These are phyloP conservation scores for Saccharomycopsis sp. DNA, from an alignment of 805 yeast genomes.

Conservation along the genomic window DNA sequence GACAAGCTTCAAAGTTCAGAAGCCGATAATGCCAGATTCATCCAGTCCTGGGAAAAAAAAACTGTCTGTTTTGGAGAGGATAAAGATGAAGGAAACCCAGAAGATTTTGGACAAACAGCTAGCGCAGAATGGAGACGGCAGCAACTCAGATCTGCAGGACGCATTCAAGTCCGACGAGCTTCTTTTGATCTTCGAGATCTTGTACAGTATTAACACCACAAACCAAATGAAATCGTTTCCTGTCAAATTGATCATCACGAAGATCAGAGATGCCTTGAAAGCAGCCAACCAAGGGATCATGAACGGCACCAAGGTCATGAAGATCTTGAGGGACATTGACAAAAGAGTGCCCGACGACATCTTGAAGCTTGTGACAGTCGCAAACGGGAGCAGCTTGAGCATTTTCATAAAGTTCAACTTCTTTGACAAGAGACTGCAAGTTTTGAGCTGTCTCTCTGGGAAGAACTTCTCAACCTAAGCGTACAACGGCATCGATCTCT, in stretches of 20 bases:
- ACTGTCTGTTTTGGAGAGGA: constrained; percentile 11
- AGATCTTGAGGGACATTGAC: neutral
- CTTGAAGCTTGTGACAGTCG: constrained; percentile 2
- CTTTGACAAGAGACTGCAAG: constrained; percentile 9
- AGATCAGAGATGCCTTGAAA: constrained; percentile 11
- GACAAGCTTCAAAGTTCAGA: neutral
- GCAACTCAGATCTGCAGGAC: neutral
- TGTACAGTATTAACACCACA: constrained; percentile 9
- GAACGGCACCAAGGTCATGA: neutral
- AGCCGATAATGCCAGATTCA: neutral
- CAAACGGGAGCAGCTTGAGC: neutral
- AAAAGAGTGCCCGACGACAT: neutral
- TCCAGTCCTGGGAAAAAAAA: neutral
- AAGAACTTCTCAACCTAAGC: too few species aligned
- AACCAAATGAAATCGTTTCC: constrained; percentile 7
- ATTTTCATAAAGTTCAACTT: constrained; percentile 11
- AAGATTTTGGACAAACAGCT: neutral
- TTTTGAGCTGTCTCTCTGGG: too few species aligned
- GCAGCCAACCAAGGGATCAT: neutral
- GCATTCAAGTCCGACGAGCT: constrained; percentile 2
- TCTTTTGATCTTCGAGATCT: constrained; percentile 8
- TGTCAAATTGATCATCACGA: neutral
- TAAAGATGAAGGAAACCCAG: constrained; percentile 11
- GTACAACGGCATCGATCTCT: too few species aligned
- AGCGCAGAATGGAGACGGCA: neutral